phyloP scores from a whole-genome alignment of 2,329 filamentous ascomycete genomes.

The Samsoniella hepiali region DNA sequence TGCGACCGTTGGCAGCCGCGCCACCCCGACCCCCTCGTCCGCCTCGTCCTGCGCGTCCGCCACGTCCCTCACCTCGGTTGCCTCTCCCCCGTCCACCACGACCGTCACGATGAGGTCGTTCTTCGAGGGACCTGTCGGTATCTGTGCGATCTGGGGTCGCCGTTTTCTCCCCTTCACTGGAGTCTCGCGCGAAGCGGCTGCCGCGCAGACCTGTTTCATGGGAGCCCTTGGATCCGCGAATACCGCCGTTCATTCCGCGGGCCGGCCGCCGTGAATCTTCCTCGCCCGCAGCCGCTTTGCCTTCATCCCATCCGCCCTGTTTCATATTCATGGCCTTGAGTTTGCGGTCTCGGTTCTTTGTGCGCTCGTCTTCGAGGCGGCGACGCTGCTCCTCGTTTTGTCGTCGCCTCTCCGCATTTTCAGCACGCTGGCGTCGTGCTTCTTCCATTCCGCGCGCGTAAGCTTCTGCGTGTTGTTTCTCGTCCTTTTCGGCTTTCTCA shows the following conservation, averaged over 20 bases:
- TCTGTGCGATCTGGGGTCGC: conserved; percentile 33
- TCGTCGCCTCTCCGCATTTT: conserved; percentile 50
- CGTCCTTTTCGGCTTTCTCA: conserved; percentile 55
- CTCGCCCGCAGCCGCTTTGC: conserved; percentile 45
- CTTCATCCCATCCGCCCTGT: conserved; percentile 57
- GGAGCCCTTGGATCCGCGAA: conserved; percentile 32
- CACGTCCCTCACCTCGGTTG: conserved; percentile 33
- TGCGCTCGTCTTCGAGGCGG: conserved; percentile 57
- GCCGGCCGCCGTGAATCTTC: conserved; percentile 42
- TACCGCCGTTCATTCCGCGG: conserved; percentile 40
- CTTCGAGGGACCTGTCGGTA: conserved; percentile 30
- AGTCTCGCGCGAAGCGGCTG: conserved; percentile 42
- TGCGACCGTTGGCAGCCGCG: conserved; percentile 14
- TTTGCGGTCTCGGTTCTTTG: conserved; percentile 58
- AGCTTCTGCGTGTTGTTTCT: conserved; percentile 52
- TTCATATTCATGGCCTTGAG: conserved; percentile 55
- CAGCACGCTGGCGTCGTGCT: conserved; percentile 47
- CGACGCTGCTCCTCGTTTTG: conserved; percentile 51
- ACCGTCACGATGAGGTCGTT: conserved; percentile 32
- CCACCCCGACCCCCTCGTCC: conserved; percentile 34
- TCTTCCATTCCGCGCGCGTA: conserved; percentile 56
- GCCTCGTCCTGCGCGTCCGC: conserved; percentile 23
- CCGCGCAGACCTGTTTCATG: conserved; percentile 36
- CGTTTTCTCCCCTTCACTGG: conserved; percentile 31
- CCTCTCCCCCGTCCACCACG: conserved; percentile 31